Evolutionary conservation across 805 yeast species (phyloP).

Genomic region (Metschnikowia amazonensis): DNA sequence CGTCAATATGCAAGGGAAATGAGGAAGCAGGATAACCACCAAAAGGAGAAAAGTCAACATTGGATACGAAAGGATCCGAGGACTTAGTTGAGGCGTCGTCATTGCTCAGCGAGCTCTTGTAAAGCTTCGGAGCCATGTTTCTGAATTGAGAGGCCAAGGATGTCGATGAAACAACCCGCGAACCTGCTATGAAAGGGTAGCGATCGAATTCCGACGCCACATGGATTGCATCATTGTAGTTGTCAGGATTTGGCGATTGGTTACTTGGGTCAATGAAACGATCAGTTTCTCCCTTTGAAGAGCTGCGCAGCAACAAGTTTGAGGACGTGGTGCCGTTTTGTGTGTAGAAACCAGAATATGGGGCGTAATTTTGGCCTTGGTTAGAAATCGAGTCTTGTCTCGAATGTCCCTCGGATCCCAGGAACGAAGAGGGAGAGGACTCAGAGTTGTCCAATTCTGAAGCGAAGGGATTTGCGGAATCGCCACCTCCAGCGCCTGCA

Average conservation of each 20-base stretch:
- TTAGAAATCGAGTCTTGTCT: constrained; percentile 1
- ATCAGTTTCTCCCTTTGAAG: constrained; percentile 13
- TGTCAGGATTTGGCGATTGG: constrained; percentile 5
- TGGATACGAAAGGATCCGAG: constrained; percentile 38
- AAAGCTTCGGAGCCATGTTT: constrained; percentile 7
- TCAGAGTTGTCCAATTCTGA: constrained; percentile 12
- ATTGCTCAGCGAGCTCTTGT: constrained; percentile 13
- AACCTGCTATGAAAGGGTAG: constrained; percentile 59
- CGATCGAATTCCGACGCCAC: constrained; percentile 61
- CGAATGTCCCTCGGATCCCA: constrained; percentile 12
- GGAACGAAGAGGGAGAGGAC: constrained; percentile 9
- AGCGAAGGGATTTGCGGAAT: constrained; percentile 12
- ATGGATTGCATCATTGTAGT: constrained; percentile 19
- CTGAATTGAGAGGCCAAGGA: constrained; percentile 21
- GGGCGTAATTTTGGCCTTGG: constrained; percentile 29
- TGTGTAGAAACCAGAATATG: constrained; percentile 31
- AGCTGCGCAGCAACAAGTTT: constrained; percentile 26
- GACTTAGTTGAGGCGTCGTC: constrained; percentile 22
- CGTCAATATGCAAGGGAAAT: constrained; percentile 87
- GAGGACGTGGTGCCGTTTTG: constrained; percentile 36
- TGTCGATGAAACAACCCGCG: constrained; percentile 53
- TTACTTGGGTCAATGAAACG: constrained; percentile 13
- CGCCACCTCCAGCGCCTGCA: constrained; percentile 3
- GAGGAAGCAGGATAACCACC: constrained; percentile 95
- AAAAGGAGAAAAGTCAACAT: constrained; percentile 76